Conservation (phyloP, 345 rosid species). For the Brassica cretica region DNA sequence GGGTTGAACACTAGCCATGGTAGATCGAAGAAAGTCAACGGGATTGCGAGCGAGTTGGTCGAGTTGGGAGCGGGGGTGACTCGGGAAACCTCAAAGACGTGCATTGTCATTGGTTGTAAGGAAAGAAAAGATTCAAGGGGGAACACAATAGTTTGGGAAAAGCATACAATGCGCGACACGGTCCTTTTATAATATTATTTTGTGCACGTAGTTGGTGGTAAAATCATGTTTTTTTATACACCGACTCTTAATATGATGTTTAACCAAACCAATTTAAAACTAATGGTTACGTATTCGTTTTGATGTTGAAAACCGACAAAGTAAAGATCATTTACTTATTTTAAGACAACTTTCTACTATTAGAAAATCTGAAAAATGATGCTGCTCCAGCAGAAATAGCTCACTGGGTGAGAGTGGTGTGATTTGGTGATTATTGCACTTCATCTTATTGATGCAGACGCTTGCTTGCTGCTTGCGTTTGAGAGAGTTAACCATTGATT, state of each 20-base stretch:
- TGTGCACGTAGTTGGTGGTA: neutral
- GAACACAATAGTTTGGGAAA: neutral
- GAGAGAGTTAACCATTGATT: neutral
- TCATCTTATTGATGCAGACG: neutral
- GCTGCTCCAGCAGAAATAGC: neutral
- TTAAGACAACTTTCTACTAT: neutral
- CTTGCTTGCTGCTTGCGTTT: neutral
- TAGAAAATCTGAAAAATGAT: neutral
- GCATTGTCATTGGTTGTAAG: slow-evolving; percentile 1
- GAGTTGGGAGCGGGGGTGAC: slow-evolving; percentile 22
- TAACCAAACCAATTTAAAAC: neutral
- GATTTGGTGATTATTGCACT: neutral
- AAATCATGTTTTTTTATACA: neutral
- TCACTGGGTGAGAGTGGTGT: neutral
- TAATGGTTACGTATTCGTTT: neutral
- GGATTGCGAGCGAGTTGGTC: slow-evolving; percentile 17
- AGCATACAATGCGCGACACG: neutral
- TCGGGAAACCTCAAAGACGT: slow-evolving; percentile 5
- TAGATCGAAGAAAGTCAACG: slow-evolving; percentile 33
- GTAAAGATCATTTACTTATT: neutral
- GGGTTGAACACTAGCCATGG: slow-evolving; percentile 36
- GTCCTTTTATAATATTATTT: neutral
- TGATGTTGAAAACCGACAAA: neutral
- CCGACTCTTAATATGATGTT: neutral
- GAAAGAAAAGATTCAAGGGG: neutral